Evolutionary conservation across 768 basidiomycete genomes (phyloP).

Genomic region (Trametes cubensis): DNA sequence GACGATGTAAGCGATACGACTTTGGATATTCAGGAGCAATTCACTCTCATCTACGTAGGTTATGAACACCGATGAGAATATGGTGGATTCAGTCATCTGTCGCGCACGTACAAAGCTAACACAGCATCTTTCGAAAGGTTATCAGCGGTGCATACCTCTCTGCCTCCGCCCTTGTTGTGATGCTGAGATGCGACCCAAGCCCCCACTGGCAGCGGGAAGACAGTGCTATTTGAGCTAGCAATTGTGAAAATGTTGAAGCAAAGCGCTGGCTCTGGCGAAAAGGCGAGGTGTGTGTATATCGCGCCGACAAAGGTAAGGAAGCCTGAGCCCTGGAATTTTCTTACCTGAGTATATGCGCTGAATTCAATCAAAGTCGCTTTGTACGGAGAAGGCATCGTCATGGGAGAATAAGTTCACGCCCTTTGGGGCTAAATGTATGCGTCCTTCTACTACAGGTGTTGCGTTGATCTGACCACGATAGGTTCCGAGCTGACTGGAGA

Average conservation of each 20-base stretch:
- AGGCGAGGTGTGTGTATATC: conserved; percentile 84
- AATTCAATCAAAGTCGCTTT: conserved; percentile 65
- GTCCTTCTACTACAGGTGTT: background rate
- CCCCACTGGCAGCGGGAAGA: conserved; percentile 96
- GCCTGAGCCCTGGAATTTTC: conserved; percentile 3
- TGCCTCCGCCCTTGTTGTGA: conserved; percentile 1
- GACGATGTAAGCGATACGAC: conserved; percentile 54
- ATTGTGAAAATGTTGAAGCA: conserved; percentile 74
- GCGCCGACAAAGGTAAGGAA: conserved; percentile 88
- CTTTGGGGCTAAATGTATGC: conserved; percentile 74
- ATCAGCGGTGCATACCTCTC: conserved; percentile 57
- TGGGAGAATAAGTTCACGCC: conserved; percentile 82
- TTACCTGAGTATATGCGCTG: background rate
- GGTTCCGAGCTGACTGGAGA: conserved; percentile 94
- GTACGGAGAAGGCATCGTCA: conserved; percentile 80
- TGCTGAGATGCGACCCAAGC: conserved; percentile 48
- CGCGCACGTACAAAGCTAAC: background rate
- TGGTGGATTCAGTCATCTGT: conserved; percentile 46
- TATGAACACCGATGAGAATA: conserved; percentile 58
- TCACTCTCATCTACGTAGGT: conserved; percentile 44
- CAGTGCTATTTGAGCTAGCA: conserved; percentile 89
- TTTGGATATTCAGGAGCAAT: too few relatives aligned
- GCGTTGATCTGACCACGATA: conserved; percentile 33
- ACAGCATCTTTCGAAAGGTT: conserved; percentile 47
- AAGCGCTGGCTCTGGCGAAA: conserved; percentile 37